A percentile compares a stretch with the other conserved stretches of the same genome.
These are phyloP conservation scores for Galerina sulciceps DNA, from an alignment of 768 basidiomycete genomes.

Conservation along the genomic window DNA sequence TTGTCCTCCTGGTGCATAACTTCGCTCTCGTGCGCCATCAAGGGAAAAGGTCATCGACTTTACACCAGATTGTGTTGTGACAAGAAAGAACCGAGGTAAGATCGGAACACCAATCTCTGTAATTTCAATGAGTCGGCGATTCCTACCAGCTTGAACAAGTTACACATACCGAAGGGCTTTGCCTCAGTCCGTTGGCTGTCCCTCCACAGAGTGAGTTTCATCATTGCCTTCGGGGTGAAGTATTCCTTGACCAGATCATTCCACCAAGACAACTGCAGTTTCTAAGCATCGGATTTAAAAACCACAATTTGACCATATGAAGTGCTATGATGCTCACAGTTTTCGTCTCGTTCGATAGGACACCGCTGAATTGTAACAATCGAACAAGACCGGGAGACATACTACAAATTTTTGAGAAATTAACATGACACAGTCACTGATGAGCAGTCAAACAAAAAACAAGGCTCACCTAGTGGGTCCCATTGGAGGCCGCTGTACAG, in stretches of 20 bases:
- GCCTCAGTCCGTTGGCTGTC: conserved; percentile 80
- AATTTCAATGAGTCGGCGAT: not conserved
- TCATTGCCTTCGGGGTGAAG: conserved; percentile 69
- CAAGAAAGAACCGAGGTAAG: conserved; percentile 83
- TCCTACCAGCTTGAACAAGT: not conserved
- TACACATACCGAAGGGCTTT: conserved; percentile 78
- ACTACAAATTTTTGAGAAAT: not conserved
- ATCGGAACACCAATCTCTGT: conserved; percentile 82
- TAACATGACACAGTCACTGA: not conserved
- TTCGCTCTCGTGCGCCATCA: conserved; percentile 76
- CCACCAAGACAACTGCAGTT: conserved; percentile 74
- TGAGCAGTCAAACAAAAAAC: not conserved
- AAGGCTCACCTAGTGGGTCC: conserved; percentile 4
- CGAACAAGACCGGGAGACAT: conserved; percentile 61
- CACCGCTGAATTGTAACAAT: conserved; percentile 72
- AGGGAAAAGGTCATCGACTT: conserved; percentile 81
- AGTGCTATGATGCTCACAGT: conserved; percentile 39
- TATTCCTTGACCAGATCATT: conserved; percentile 64
- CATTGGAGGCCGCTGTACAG: conserved; percentile 6
- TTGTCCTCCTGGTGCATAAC: conserved; percentile 40
- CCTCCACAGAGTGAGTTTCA: conserved; percentile 89
- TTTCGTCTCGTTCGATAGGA: conserved; percentile 58
- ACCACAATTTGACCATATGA: not conserved
- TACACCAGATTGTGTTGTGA: conserved; percentile 84
- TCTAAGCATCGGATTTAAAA: conserved; percentile 37